Conservation (phyloP, 75 land plant genomes). For the Pinus taeda region DNA sequence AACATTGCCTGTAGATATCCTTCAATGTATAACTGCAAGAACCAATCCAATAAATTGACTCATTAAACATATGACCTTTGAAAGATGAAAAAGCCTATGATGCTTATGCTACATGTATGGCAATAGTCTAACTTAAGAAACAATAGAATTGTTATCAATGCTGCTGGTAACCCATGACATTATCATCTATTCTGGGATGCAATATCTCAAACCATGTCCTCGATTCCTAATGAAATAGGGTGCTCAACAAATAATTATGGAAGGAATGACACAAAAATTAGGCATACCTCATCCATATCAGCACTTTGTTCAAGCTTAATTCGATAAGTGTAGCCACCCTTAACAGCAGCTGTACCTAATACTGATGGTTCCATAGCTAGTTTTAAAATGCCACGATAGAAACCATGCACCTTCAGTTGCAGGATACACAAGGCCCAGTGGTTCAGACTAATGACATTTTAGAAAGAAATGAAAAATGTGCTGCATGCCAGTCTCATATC, state of each 20-base stretch:
- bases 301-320: conserved; percentile 81
- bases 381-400: conserved; percentile 83
- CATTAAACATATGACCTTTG: background rate
- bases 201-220: background rate
- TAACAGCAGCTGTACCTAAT: conserved; percentile 64
- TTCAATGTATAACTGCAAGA: conserved; percentile 82
- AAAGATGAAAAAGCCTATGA: background rate
- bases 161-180: background rate
- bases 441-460: background rate
- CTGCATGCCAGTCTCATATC: background rate
- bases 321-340: conserved; percentile 81
- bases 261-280: background rate
- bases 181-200: background rate
- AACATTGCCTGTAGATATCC: conserved; percentile 96
- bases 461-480: background rate
- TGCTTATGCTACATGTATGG: background rate
- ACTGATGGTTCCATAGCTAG: conserved; percentile 91
- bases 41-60: background rate
- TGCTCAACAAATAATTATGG: background rate
- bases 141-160: background rate
- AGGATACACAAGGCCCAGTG: background rate
- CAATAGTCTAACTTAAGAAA: background rate
- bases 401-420: conserved; percentile 67
- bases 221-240: background rate
- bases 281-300: conserved; percentile 86